Evolutionary conservation across 2,329 filamentous ascomycete genomes (phyloP).

Genomic region (Neofusicoccum sp.): DNA sequence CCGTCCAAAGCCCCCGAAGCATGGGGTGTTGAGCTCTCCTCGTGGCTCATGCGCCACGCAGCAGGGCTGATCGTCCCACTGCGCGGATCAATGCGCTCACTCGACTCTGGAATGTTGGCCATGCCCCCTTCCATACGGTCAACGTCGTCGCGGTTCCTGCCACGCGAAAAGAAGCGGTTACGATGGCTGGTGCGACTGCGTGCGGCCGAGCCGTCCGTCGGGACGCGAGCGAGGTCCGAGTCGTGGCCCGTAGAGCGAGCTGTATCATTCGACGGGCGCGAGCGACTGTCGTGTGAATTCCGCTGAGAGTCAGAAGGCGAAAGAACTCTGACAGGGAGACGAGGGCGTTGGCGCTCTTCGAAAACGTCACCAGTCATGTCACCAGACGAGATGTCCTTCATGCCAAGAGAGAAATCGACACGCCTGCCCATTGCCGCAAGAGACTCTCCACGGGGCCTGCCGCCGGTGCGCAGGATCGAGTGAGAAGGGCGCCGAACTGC

Average conservation of each 20-base stretch:
- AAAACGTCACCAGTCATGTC: slow-evolving; percentile 66
- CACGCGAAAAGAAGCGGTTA: slow-evolving; percentile 62
- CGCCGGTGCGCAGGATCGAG: slow-evolving; percentile 55
- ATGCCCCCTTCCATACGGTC: slow-evolving; percentile 36
- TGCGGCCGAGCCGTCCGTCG: slow-evolving; percentile 33
- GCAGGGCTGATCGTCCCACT: slow-evolving; percentile 31
- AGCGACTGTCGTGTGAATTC: slow-evolving; percentile 21
- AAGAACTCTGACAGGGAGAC: slow-evolving; percentile 42
- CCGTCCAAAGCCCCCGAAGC: slow-evolving; percentile 6
- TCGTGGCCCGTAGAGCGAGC: slow-evolving; percentile 33
- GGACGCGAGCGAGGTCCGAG: slow-evolving; percentile 31
- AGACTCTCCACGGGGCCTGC: slow-evolving; percentile 56
- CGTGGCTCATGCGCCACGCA: slow-evolving; percentile 26
- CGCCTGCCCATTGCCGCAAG: slow-evolving; percentile 58
- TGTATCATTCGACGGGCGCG: slow-evolving; percentile 32
- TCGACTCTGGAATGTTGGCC: slow-evolving; percentile 31
- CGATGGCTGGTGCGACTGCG: slow-evolving; percentile 48
- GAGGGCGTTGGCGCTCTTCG: slow-evolving; percentile 51
- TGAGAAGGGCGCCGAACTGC: slow-evolving; percentile 12
- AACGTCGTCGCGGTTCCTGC: slow-evolving; percentile 25
- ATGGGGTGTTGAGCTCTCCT: slow-evolving; percentile 1
- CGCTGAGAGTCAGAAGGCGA: slow-evolving; percentile 25
- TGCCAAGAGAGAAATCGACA: slow-evolving; percentile 70
- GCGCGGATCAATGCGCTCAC: slow-evolving; percentile 37
- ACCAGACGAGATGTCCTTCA: slow-evolving; percentile 56